Conservation (phyloP, 345 rosid species). For the Firmiana major region DNA sequence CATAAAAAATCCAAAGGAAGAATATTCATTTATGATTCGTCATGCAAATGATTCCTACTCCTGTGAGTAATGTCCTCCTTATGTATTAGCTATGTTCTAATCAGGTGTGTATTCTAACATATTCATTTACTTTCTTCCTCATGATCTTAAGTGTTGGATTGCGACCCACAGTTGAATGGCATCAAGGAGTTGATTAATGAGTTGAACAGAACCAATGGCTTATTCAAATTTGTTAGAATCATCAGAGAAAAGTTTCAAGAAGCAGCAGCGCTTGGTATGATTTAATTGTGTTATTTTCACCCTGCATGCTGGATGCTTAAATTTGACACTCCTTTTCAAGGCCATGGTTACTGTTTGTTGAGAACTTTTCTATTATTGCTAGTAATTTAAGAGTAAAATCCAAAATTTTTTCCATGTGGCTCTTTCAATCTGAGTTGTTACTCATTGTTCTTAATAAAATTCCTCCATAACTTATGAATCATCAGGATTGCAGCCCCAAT, state of each 20-base stretch:
- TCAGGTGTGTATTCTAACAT: slow-evolving; percentile 8
- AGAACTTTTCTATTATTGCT: background rate
- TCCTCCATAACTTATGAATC: slow-evolving; percentile 15
- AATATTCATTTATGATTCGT: slow-evolving; percentile 60
- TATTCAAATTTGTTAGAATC: slow-evolving; percentile 74
- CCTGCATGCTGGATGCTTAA: slow-evolving; percentile 8
- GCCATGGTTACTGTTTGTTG: slow-evolving; percentile 2
- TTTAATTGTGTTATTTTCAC: background rate
- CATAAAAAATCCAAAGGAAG: slow-evolving; percentile 39
- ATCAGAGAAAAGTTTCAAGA: slow-evolving; percentile 80
- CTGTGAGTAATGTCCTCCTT: slow-evolving; percentile 41
- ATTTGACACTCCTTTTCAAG: slow-evolving; percentile 3
- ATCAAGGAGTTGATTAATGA: slow-evolving; percentile 60
- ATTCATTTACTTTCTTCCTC: slow-evolving; percentile 12
- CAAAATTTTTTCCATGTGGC: background rate
- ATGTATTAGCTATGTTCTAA: background rate
- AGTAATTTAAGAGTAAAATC: background rate
- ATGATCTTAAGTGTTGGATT: slow-evolving; percentile 63
- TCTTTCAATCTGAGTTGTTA: background rate
- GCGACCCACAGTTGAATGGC: slow-evolving; percentile 57
- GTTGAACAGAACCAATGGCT: slow-evolving; percentile 75
- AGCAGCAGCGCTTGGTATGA: slow-evolving; percentile 54
- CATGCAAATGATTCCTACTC: slow-evolving; percentile 63
- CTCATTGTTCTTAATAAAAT: background rate
- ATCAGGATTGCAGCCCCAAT: slow-evolving; percentile 46